Evolutionary conservation across 108 stramenopile species (phyloP).

Genomic region (Pseudonitzschia multiseries): DNA sequence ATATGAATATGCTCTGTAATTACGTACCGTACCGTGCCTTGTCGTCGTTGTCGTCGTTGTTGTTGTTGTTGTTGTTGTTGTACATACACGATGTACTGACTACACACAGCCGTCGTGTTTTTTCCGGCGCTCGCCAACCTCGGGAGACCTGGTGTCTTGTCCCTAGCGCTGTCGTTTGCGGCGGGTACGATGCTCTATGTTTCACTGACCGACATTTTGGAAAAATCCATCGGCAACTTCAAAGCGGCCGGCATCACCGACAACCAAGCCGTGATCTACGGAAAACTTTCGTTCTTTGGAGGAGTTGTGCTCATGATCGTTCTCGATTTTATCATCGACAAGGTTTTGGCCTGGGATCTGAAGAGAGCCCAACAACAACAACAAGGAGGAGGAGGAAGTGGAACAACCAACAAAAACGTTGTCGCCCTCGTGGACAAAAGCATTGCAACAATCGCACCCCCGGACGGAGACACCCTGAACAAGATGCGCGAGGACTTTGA

Average conservation of each 20-base stretch:
- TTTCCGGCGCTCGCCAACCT: constrained; percentile 61
- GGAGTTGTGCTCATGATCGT: constrained; percentile 67
- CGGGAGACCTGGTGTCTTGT: constrained; percentile 53
- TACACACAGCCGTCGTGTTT: constrained; percentile 79
- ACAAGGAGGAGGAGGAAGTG: background rate
- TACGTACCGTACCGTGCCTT: too few relatives aligned
- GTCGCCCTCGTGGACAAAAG: background rate
- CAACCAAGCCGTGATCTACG: constrained; percentile 41
- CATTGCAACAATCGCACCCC: background rate
- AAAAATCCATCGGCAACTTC: constrained; percentile 52
- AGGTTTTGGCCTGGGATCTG: background rate
- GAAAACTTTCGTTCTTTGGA: constrained; percentile 57
- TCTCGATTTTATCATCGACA: constrained; percentile 11
- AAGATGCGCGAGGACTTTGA: constrained; percentile 2
- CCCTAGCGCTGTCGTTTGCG: constrained; percentile 71
- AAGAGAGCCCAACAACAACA: background rate
- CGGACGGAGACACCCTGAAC: background rate
- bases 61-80: too few relatives aligned
- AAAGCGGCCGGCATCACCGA: constrained; percentile 32
- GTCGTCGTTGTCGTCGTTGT: too few relatives aligned
- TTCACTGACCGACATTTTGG: constrained; percentile 81
- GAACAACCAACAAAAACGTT: background rate
- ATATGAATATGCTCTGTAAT: too few relatives aligned
- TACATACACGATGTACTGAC: too few relatives aligned
- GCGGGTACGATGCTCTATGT: constrained; percentile 92